Base-by-base conservation (phyloP, 495 filamentous ascomycete species). In the Lichenothelia convexa region DNA sequence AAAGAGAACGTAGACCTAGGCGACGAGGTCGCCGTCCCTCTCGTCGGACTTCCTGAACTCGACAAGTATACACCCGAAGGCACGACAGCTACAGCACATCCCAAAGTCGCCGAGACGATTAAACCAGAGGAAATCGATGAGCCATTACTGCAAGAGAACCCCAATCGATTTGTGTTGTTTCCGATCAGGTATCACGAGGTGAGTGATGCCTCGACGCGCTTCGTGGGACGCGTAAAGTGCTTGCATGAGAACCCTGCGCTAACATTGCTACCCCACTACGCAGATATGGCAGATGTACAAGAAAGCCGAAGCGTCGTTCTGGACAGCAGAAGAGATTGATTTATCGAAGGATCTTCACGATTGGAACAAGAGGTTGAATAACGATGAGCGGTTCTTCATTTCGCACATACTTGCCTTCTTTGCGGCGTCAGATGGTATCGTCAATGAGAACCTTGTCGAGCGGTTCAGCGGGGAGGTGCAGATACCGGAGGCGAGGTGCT, bases 211-310 rank as follows among this genome's bases (percentile, higher is more conserved):
- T 18, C 41, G 47, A 43, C 47, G 56, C 54, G 50, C 45, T 47
- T 61, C 52, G 15, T 26, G 18, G 32, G 5, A 70, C 75, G 74
- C 71, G 80, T 80, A 68, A 72, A 77, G 66, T 78, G 68, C 58
- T 56, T 56, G 46, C 48, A 44, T 21, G 15, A 41, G n/a, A n/a
- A 27, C 21, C 43, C 30, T 33, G 35, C 34, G 37, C 40, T 36
- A 38, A 47, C 43, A 50, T 35, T 27, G 32, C 45, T 59, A 53
- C 40, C 37, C 13, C 21, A 36, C 9, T 20, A 53, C 48, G 87
- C 40, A 60, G 89, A 87, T 97, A 63, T 97, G 89, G 89, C 91
- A 94, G 61, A 94, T 97, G 87, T 97, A 97, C 73, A 97, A 97
- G 78, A 95, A 97, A 65, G 91, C 91, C 47, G 87, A 94, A 60